phyloP scores from a whole-genome alignment of 208 protist genomes.

The Crithidia expoeki region DNA sequence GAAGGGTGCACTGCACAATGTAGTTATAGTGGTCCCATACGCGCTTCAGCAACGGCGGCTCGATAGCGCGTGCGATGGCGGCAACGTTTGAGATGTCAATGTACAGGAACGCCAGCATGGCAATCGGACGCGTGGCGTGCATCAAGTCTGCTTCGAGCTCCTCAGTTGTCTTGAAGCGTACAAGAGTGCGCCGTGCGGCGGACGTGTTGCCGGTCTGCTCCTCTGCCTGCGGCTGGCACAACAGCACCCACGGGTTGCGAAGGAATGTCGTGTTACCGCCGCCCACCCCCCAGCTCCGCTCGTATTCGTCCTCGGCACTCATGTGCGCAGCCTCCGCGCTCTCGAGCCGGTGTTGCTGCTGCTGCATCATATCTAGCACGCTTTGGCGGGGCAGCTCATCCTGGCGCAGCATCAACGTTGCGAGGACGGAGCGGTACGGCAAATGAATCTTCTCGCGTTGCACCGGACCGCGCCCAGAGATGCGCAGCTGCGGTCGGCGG shows the following conservation, averaged over 20 bases:
- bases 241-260: slow-evolving; percentile 64
- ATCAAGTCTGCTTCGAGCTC: slow-evolving; percentile 32
- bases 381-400: slow-evolving; percentile 50
- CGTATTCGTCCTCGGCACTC: slow-evolving; percentile 57
- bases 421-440: slow-evolving; percentile 43
- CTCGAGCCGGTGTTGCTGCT: slow-evolving; percentile 62
- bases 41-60: slow-evolving; percentile 35
- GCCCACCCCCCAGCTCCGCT: slow-evolving; percentile 28
- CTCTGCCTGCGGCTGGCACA: slow-evolving; percentile 35
- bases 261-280: slow-evolving; percentile 16
- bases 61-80: slow-evolving; percentile 27
- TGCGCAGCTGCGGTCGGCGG: slow-evolving; percentile 49
- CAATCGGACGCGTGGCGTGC: slow-evolving; percentile 18
- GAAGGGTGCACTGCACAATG: slow-evolving; percentile 57
- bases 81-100: slow-evolving; percentile 43
- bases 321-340: slow-evolving; percentile 63
- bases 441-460: slow-evolving; percentile 22
- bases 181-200: slow-evolving; percentile 14
- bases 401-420: slow-evolving; percentile 37
- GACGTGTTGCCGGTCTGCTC: slow-evolving; percentile 15
- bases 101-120: slow-evolving; percentile 58
- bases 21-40: slow-evolving; percentile 77
- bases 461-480: slow-evolving; percentile 5
- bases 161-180: slow-evolving; percentile 30
- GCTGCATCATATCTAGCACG: slow-evolving; percentile 65